These are phyloP conservation scores for Fragaria iinumae DNA, from an alignment of 306 rosid genomes.

Conservation along the genomic window DNA sequence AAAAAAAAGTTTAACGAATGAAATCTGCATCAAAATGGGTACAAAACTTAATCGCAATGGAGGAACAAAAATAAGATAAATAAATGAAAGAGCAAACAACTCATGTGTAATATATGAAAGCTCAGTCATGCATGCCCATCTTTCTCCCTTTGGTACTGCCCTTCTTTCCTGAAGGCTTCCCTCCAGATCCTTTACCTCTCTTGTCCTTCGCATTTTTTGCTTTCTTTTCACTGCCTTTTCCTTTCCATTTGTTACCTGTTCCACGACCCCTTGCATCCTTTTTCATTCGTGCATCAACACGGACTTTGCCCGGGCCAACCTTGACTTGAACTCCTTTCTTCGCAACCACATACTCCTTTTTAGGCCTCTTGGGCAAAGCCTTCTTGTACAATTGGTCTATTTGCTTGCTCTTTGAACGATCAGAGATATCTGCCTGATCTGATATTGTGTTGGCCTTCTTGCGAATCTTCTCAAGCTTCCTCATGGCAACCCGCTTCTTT, in stretches of 20 bases:
- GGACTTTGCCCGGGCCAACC: conserved; percentile 70
- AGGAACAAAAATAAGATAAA: background rate
- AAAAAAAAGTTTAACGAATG: background rate
- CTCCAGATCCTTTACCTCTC: conserved; percentile 46
- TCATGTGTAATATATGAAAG: background rate
- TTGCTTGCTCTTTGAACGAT: conserved; percentile 82
- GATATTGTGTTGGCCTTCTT: conserved; percentile 93
- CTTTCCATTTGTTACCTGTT: conserved; percentile 32
- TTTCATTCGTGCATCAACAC: conserved; percentile 86
- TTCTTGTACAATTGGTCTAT: conserved; percentile 73
- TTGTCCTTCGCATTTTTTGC: conserved; percentile 19
- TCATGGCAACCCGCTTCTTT: conserved; percentile 76
- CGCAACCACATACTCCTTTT: conserved; percentile 89
- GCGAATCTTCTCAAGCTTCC: conserved; percentile 84
- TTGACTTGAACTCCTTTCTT: conserved; percentile 93
- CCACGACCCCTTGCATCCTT: conserved; percentile 64
- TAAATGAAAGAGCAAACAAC: background rate
- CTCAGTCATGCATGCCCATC: conserved; percentile 18
- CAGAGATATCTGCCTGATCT: conserved; percentile 82
- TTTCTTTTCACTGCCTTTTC: conserved; percentile 39
- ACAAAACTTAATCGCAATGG: background rate
- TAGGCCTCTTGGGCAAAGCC: conserved; percentile 67
- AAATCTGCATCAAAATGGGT: background rate
- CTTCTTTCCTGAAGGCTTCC: conserved; percentile 45
- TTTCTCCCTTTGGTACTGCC: conserved; percentile 33